These are phyloP conservation scores for Alternaria sp. DNA, from an alignment of 2,329 filamentous ascomycete genomes.

Conservation along the genomic window DNA sequence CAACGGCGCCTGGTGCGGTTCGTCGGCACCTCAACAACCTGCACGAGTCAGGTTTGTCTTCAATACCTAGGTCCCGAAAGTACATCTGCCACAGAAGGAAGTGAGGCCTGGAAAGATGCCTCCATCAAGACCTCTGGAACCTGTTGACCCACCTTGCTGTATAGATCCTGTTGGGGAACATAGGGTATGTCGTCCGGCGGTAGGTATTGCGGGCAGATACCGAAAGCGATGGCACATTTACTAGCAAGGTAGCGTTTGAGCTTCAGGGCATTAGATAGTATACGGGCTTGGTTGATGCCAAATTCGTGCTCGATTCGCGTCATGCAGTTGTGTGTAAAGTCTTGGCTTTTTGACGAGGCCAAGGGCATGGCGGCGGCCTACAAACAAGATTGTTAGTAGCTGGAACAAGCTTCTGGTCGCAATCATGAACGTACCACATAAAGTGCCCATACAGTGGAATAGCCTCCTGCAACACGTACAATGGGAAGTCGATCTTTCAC, in stretches of 20 bases:
- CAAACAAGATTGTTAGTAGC: not conserved
- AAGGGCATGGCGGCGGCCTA: slow-evolving; percentile 40
- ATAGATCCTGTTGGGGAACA: slow-evolving; percentile 10
- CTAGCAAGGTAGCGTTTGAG: slow-evolving; percentile 30
- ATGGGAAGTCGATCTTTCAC: slow-evolving; percentile 39
- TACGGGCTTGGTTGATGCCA: slow-evolving; percentile 46
- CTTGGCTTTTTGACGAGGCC: slow-evolving; percentile 34
- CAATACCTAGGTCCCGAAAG: not conserved
- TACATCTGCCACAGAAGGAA: not conserved
- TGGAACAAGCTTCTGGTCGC: not conserved
- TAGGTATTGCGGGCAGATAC: slow-evolving; percentile 17
- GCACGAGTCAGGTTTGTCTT: not conserved
- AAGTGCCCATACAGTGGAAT: slow-evolving; percentile 45
- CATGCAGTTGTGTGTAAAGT: slow-evolving; percentile 55
- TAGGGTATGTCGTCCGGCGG: slow-evolving; percentile 18
- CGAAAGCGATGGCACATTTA: slow-evolving; percentile 5
- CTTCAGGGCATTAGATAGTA: slow-evolving; percentile 37
- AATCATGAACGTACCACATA: slow-evolving; percentile 27
- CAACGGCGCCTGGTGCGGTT: not conserved
- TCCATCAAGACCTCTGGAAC: slow-evolving; percentile 7
- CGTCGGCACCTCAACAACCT: slow-evolving; percentile 1
- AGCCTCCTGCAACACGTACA: slow-evolving; percentile 44
- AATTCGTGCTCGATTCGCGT: slow-evolving; percentile 67
- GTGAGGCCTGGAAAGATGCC: slow-evolving; percentile 3
- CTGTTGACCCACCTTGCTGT: slow-evolving; percentile 12